A percentile compares a stretch with the other conserved stretches of the same genome.
Conservation (phyloP, 805 yeast species). For the Hanseniaspora taiwanica region DNA sequence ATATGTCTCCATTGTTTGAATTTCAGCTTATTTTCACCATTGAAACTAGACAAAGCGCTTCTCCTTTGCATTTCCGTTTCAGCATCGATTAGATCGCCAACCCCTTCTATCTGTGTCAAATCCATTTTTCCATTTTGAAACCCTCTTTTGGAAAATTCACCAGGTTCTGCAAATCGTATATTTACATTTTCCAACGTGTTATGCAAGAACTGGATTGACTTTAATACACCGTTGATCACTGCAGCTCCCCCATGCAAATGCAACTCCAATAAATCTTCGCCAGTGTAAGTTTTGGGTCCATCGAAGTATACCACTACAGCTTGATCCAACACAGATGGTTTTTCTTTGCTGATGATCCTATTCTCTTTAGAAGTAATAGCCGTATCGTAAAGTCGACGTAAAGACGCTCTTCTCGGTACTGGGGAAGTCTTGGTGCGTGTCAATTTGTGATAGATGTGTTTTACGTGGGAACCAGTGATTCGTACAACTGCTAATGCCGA, state of each 20-base stretch:
- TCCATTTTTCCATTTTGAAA: slow-evolving; percentile 76
- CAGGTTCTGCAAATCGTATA: slow-evolving; percentile 79
- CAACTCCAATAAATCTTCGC: slow-evolving; percentile 82
- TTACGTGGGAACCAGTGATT: slow-evolving; percentile 59
- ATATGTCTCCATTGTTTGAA: slow-evolving; percentile 56
- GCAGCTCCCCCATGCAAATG: slow-evolving; percentile 93
- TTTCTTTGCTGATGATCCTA: no score
- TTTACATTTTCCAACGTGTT: slow-evolving; percentile 24
- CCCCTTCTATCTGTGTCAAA: slow-evolving; percentile 82
- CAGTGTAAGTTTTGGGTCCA: slow-evolving; percentile 74
- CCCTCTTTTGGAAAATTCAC: slow-evolving; percentile 83
- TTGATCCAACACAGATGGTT: slow-evolving; percentile 47
- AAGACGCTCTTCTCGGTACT: slow-evolving; percentile 38
- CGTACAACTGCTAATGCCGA: slow-evolving; percentile 84
- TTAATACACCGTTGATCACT: slow-evolving; percentile 53
- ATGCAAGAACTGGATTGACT: slow-evolving; percentile 45
- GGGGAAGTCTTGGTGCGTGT: slow-evolving; percentile 31
- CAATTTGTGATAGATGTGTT: slow-evolving; percentile 31
- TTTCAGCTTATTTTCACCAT: slow-evolving; percentile 46
- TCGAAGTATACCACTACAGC: slow-evolving; percentile 59
- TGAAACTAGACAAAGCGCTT: slow-evolving; percentile 59
- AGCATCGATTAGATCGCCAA: slow-evolving; percentile 78
- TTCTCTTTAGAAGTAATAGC: no score
- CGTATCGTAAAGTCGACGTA: slow-evolving; percentile 43
- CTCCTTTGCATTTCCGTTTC: slow-evolving; percentile 83